phyloP scores from a whole-genome alignment of 73 alveolate genomes.

The Durusdinium trenchii region DNA sequence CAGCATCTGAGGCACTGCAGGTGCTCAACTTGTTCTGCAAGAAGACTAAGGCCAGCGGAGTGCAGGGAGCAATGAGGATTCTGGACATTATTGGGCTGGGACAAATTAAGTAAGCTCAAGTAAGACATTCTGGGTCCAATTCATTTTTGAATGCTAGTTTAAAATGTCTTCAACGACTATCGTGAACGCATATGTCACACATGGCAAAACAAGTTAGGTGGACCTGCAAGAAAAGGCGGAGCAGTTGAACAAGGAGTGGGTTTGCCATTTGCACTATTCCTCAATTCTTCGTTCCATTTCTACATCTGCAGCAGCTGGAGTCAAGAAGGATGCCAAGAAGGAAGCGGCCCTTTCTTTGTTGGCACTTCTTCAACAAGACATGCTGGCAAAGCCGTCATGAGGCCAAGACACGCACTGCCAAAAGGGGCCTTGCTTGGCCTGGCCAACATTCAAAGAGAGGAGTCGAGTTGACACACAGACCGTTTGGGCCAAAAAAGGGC shows the following conservation, averaged over 20 bases:
- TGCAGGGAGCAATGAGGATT: not conserved
- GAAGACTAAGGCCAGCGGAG: slow-evolving; percentile 49
- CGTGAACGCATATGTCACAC: not conserved
- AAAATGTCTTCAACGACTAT: no score
- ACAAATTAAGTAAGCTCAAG: not conserved
- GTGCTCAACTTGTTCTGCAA: slow-evolving; percentile 70
- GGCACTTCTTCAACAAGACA: no score
- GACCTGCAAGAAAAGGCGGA: not conserved
- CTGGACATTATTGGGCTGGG: not conserved
- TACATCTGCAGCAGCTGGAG: not conserved
- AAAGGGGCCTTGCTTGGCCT: no score
- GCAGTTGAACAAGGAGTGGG: not conserved
- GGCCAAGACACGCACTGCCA: no score
- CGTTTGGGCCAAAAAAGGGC: no score
- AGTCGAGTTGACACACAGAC: no score
- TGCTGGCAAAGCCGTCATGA: no score
- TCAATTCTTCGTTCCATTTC: not conserved
- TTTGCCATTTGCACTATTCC: not conserved
- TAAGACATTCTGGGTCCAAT: not conserved
- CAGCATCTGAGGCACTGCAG: not conserved
- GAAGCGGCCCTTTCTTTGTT: slow-evolving; percentile 22
- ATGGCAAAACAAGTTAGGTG: not conserved
- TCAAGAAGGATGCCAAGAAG: slow-evolving; percentile 28
- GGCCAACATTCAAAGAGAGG: no score
- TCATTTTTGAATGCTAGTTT: not conserved